Conservation (phyloP, 192 early-diverging fungal species). For the Lobosporangium transversale region DNA sequence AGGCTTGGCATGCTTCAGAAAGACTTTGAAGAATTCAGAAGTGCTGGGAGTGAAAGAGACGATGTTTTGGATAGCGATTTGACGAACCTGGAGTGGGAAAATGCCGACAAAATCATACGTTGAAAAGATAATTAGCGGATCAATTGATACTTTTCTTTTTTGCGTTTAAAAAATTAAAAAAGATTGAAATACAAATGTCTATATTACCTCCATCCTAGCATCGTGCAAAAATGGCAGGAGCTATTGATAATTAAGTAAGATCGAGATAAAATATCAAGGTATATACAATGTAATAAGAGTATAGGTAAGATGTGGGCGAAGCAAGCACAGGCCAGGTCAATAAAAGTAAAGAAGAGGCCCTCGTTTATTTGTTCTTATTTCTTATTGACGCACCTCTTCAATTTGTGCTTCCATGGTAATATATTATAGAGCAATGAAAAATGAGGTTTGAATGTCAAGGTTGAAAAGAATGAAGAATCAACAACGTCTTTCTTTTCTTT, state of each 20-base stretch:
- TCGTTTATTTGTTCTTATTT: too few species aligned
- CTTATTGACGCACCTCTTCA: constrained; percentile 21
- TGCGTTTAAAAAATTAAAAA: too few species aligned
- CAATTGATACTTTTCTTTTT: too few species aligned
- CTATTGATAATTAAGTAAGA: too few species aligned
- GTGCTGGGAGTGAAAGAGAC: constrained; percentile 70
- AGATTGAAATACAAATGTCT: background rate
- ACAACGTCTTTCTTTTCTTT: too few species aligned
- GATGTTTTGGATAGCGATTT: constrained; percentile 82
- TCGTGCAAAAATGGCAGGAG: constrained; percentile 80
- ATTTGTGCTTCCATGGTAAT: constrained; percentile 44
- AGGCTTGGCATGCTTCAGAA: constrained; percentile 68
- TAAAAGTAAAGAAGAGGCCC: too few species aligned
- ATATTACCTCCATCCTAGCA: constrained; percentile 80
- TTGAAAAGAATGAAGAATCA: too few species aligned
- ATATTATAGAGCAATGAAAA: too few species aligned
- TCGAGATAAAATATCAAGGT: too few species aligned
- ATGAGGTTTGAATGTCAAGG: too few species aligned
- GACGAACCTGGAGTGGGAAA: constrained; percentile 65
- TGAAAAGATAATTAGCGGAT: background rate
- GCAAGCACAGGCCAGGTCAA: constrained; percentile 2
- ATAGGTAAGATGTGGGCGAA: constrained; percentile 21
- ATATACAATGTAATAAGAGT: background rate
- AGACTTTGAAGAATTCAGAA: constrained; percentile 67
- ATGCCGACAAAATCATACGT: background rate